phyloP scores from a whole-genome alignment of 805 yeast species.

The Wickerhamiella parazyma region DNA sequence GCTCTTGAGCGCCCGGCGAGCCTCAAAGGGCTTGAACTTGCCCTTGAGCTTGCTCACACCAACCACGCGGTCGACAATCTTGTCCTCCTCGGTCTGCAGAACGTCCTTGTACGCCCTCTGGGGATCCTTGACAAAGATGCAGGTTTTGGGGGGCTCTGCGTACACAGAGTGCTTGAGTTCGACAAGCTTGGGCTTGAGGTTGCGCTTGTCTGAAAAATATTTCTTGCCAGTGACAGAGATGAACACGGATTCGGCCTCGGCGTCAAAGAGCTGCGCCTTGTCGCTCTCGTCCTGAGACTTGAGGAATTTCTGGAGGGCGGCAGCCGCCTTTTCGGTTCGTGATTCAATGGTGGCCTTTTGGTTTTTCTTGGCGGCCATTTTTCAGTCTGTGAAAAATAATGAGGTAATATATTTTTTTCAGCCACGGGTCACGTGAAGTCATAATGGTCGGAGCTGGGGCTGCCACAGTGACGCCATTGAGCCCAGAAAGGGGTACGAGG shows the following conservation, averaged over 20 bases:
- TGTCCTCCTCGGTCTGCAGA: constrained; percentile 18
- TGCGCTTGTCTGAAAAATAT: constrained; percentile 44
- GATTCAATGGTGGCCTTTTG: constrained; percentile 4
- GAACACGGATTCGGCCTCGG: constrained; percentile 40
- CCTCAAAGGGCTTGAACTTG: constrained; percentile 76
- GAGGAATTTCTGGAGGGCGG: constrained; percentile 52
- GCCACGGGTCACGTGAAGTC: neutral
- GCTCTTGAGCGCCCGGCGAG: constrained; percentile 57
- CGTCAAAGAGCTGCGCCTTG: constrained; percentile 39
- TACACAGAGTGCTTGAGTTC: constrained; percentile 34
- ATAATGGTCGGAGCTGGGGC: neutral
- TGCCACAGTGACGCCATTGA: no score
- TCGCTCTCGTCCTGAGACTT: constrained; percentile 26
- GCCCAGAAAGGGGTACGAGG: no score
- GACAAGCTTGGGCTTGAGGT: constrained; percentile 31
- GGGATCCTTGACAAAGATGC: constrained; percentile 62
- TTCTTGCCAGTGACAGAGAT: constrained; percentile 54
- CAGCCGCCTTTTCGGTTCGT: constrained; percentile 11
- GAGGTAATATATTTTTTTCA: neutral
- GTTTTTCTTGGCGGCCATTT: neutral
- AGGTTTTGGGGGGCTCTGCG: constrained; percentile 36
- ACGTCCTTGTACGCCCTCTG: constrained; percentile 30
- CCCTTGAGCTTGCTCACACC: constrained; percentile 62
- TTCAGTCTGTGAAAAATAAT: neutral
- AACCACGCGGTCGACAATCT: constrained; percentile 36